Evolutionary conservation across 1,139 yeast species (phyloP).

Genomic region (Sporopachydermia cereana): DNA sequence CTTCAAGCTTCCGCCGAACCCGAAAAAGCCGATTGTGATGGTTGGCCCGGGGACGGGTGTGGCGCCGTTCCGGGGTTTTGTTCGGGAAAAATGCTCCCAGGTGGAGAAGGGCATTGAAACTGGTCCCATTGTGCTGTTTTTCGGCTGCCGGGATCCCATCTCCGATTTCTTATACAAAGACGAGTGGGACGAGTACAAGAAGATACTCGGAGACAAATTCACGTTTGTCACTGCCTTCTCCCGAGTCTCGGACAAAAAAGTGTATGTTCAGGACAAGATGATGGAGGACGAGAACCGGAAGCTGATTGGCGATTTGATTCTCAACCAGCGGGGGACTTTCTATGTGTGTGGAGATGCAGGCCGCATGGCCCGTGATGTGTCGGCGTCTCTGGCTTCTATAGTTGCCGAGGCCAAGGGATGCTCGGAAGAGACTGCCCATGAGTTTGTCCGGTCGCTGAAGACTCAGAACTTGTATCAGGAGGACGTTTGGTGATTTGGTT

Average conservation of each 20-base stretch:
- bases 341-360: slow-evolving; percentile 98
- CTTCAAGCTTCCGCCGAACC: slow-evolving; percentile 85
- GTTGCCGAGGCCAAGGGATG: slow-evolving; percentile 48
- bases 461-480: slow-evolving; percentile 88
- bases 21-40: slow-evolving; percentile 75
- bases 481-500: slow-evolving; percentile 93
- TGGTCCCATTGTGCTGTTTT: slow-evolving; percentile 71
- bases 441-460: slow-evolving; percentile 67
- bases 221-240: slow-evolving; percentile 80
- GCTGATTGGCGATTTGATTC: slow-evolving; percentile 45
- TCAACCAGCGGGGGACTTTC: slow-evolving; percentile 50
- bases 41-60: slow-evolving; percentile 98
- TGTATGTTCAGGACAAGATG: slow-evolving; percentile 79
- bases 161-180: slow-evolving; percentile 77
- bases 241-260: slow-evolving; percentile 55
- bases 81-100: slow-evolving; percentile 66
- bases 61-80: slow-evolving; percentile 92
- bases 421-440: slow-evolving; percentile 58
- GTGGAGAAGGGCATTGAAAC: slow-evolving; percentile 42
- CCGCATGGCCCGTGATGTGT: slow-evolving; percentile 96
- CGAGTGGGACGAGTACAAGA: slow-evolving; percentile 67
- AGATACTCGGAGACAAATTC: slow-evolving; percentile 51
- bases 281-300: slow-evolving; percentile 28
- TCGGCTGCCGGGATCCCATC: slow-evolving; percentile 66
- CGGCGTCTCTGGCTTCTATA: slow-evolving; percentile 52